These are phyloP conservation scores for Aspergillus sp. DNA, from an alignment of 2,329 filamentous ascomycete species.

Conservation along the genomic window DNA sequence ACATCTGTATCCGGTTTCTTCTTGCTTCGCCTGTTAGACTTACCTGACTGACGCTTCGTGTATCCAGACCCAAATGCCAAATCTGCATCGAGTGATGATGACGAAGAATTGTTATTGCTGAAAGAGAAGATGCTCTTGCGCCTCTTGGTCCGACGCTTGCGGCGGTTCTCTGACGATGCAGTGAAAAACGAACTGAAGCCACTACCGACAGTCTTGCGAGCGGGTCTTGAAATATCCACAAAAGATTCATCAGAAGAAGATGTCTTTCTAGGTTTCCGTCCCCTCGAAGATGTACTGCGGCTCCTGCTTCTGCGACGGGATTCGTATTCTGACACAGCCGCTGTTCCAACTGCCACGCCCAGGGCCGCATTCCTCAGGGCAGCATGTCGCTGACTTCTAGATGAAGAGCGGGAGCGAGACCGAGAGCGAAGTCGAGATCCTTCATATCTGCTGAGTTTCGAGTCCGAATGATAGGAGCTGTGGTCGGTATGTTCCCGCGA, in stretches of 20 bases:
- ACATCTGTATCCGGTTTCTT: conserved; percentile 37
- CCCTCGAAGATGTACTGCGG: conserved; percentile 41
- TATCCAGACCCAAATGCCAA: conserved; percentile 67
- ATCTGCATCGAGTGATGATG: conserved; percentile 68
- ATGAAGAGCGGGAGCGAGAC: conserved; percentile 45
- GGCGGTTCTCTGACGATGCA: conserved; percentile 58
- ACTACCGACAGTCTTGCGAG: conserved; percentile 51
- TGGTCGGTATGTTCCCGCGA: conserved; percentile 40
- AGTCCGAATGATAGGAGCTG: conserved; percentile 30
- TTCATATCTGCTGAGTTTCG: conserved; percentile 21
- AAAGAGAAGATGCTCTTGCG: conserved; percentile 59
- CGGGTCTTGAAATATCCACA: conserved; percentile 65
- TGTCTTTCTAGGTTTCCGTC: conserved; percentile 34
- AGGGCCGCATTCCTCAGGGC: conserved; percentile 37
- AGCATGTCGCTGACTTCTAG: conserved; percentile 30
- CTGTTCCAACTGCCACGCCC: conserved; percentile 40
- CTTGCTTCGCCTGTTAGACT: conserved; percentile 36
- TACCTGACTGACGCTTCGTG: conserved; percentile 36
- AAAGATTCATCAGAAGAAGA: conserved; percentile 61
- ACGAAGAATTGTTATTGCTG: conserved; percentile 65
- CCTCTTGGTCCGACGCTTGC: conserved; percentile 50
- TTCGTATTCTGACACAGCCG: conserved; percentile 30
- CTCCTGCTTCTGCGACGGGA: conserved; percentile 25
- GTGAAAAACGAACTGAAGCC: conserved; percentile 66
- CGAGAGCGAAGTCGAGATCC: conserved; percentile 35